phyloP scores from a whole-genome alignment of 2,329 filamentous ascomycete genomes.

The Hypoxylon sp. region DNA sequence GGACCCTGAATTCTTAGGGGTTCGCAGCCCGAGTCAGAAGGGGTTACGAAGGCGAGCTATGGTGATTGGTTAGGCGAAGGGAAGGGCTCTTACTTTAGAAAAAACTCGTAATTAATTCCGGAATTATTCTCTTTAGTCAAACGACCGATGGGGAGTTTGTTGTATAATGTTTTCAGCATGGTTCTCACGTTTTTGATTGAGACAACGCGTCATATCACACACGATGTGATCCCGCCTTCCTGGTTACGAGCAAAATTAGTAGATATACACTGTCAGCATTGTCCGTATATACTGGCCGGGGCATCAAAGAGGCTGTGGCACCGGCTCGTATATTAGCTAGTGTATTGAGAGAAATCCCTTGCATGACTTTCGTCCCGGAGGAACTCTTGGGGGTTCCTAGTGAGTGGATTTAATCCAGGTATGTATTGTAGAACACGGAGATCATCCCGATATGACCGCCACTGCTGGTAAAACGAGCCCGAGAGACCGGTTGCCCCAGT shows the following conservation, averaged over 20 bases:
- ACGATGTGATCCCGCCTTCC: conserved; percentile 3
- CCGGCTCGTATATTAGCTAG: conserved; percentile 4
- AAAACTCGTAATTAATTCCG: not conserved
- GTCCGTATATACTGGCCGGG: not conserved
- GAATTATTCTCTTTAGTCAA: not conserved
- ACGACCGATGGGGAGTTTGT: not conserved
- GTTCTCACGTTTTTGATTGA: conserved; percentile 27
- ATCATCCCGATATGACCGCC: not conserved
- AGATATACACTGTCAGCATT: conserved; percentile 4
- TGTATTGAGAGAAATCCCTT: conserved; percentile 11
- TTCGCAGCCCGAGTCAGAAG: not conserved
- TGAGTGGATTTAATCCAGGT: conserved; percentile 1
- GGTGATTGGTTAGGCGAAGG: too few relatives aligned
- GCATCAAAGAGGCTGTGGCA: not conserved
- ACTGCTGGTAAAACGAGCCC: conserved; percentile 11
- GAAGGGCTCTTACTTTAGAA: not conserved
- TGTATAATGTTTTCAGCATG: conserved; percentile 12
- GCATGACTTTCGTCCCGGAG: conserved; percentile 8
- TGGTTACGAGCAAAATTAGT: conserved; percentile 8
- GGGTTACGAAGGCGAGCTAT: not conserved
- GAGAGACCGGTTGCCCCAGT: conserved; percentile 22
- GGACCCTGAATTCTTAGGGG: not conserved
- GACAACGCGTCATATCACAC: conserved; percentile 27
- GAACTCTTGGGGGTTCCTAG: conserved; percentile 5
- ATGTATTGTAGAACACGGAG: conserved; percentile 16